Evolutionary conservation across 257 asterid genomes (phyloP).

Genomic region (Salvia rosmarinus): DNA sequence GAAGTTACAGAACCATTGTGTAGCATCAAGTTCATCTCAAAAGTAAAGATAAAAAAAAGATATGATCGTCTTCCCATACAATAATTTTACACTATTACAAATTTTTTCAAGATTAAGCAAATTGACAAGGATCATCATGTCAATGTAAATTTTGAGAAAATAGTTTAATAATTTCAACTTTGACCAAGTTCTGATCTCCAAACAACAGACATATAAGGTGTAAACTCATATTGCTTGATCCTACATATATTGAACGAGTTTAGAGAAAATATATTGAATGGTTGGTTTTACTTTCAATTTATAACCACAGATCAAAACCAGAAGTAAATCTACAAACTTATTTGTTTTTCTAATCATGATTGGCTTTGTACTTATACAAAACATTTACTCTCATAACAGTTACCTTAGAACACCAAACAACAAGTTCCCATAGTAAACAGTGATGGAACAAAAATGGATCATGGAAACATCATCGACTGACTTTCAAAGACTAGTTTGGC

Average conservation of each 20-base stretch:
- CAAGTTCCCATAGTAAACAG: not conserved
- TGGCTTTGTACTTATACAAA: not conserved
- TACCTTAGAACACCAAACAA: not conserved
- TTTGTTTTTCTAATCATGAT: not conserved
- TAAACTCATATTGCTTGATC: conserved; percentile 17
- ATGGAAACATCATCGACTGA: not conserved
- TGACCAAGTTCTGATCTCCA: conserved; percentile 12
- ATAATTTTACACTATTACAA: not conserved
- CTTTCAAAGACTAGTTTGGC: not conserved
- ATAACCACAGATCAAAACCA: not conserved
- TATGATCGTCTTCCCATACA: not conserved
- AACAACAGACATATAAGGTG: not conserved
- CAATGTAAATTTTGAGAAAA: not conserved
- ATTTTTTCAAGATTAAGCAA: not conserved
- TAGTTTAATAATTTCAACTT: not conserved
- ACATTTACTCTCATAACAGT: not conserved
- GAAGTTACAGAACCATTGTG: not conserved
- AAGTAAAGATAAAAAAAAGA: not conserved
- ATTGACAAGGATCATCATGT: conserved; percentile 1
- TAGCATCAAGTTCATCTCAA: not conserved
- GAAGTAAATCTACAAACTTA: not conserved
- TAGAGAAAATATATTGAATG: not conserved
- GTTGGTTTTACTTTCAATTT: conserved; percentile 9
- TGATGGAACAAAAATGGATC: not conserved
- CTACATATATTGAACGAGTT: not conserved